Conservation (phyloP, 495 filamentous ascomycete genomes). For the Bombardia bombarda region DNA sequence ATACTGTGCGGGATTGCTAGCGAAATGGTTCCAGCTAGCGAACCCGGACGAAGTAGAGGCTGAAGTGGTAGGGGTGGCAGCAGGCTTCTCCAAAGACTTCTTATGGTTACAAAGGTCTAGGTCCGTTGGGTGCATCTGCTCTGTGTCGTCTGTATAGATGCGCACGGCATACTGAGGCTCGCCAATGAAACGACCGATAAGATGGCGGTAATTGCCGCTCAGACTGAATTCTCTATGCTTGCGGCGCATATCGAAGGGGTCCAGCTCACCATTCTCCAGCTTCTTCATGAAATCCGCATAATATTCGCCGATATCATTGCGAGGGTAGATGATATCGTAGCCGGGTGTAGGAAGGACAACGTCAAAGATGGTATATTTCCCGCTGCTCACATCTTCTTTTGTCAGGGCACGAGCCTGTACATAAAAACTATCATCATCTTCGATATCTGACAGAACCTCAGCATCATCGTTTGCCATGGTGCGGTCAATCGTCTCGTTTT, state of each 20-base stretch:
- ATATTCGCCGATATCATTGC: constrained; percentile 70
- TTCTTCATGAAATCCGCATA: constrained; percentile 79
- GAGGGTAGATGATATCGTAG: constrained; percentile 80
- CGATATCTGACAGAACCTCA: constrained; percentile 6
- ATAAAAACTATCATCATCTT: constrained; percentile 50
- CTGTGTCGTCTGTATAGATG: constrained; percentile 57
- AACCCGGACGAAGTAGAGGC: background rate
- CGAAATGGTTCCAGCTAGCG: constrained; percentile 16
- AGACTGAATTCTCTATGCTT: constrained; percentile 78
- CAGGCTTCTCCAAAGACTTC: constrained; percentile 7
- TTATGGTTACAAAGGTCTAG: constrained; percentile 28
- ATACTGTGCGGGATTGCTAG: constrained; percentile 12
- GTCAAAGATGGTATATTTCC: constrained; percentile 76
- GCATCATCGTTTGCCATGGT: constrained; percentile 47
- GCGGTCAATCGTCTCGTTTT: constrained; percentile 15
- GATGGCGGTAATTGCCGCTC: constrained; percentile 79
- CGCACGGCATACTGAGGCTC: constrained; percentile 55
- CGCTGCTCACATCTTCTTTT: constrained; percentile 68
- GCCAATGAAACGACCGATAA: constrained; percentile 60
- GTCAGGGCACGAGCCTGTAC: constrained; percentile 68
- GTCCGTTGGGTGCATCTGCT: constrained; percentile 85
- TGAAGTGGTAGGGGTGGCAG: background rate
- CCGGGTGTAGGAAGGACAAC: constrained; percentile 92
- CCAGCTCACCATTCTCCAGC: constrained; percentile 63
- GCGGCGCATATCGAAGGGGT: constrained; percentile 83